These are phyloP conservation scores for Endogone sp. DNA, from an alignment of 192 early-diverging fungal genomes.

Conservation along the genomic window DNA sequence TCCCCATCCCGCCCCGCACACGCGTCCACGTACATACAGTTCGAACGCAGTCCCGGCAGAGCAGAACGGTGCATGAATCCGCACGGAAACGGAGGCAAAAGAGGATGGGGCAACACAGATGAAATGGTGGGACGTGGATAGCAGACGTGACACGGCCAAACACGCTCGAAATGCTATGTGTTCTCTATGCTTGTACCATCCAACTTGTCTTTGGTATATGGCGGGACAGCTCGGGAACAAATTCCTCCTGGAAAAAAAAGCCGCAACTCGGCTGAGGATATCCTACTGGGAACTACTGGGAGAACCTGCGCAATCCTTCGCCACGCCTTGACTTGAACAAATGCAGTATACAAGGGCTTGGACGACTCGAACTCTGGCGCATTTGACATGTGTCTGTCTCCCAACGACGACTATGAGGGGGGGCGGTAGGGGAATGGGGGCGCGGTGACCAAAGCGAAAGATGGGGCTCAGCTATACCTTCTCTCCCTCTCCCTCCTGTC, in stretches of 20 bases:
- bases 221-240: not conserved
- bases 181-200: not conserved
- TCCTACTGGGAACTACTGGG: not conserved
- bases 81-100: not conserved
- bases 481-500: conserved; percentile 16
- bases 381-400: too few relatives aligned
- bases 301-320: not conserved
- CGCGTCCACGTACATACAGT: not conserved
- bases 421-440: not conserved
- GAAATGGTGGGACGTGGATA: not conserved
- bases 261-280: not conserved
- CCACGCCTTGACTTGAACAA: too few relatives aligned
- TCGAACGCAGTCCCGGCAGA: not conserved
- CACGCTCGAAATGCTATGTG: not conserved
- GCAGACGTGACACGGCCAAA: not conserved
- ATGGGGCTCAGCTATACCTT: conserved; percentile 18
- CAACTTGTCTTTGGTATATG: not conserved
- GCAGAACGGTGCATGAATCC: too few relatives aligned
- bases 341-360: too few relatives aligned
- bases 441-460: conserved; percentile 4
- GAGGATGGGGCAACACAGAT: not conserved
- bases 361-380: too few relatives aligned
- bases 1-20: not conserved
- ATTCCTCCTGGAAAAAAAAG: not conserved
- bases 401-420: too few relatives aligned